phyloP scores from a whole-genome alignment of 345 rosid genomes.

The Sapria himalayana region DNA sequence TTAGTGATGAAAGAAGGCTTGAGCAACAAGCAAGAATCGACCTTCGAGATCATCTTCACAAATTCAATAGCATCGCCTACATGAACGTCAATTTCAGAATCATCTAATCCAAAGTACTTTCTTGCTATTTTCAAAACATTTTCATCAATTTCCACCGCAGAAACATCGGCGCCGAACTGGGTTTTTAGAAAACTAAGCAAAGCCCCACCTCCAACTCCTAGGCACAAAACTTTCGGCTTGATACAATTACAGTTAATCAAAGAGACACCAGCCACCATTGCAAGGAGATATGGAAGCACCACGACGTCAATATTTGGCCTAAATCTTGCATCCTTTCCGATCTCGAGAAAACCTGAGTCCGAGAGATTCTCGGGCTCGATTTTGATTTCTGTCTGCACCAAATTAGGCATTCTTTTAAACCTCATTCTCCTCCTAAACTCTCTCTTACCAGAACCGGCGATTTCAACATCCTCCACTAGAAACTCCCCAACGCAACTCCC shows the following conservation, averaged over 20 bases:
- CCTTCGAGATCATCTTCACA: constrained; percentile 20
- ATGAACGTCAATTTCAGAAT: constrained; percentile 15
- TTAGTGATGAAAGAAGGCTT: constrained; percentile 3
- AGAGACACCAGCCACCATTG: constrained; percentile 56
- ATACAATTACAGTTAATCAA: constrained; percentile 15
- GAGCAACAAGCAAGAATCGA: neutral
- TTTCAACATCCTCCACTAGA: constrained; percentile 60
- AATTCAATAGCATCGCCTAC: constrained; percentile 36
- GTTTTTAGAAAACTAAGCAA: constrained; percentile 37
- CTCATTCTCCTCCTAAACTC: constrained; percentile 73
- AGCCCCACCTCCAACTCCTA: constrained; percentile 83
- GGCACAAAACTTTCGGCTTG: constrained; percentile 44
- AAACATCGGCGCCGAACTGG: constrained; percentile 37
- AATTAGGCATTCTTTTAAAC: constrained; percentile 69
- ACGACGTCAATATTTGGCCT: constrained; percentile 23
- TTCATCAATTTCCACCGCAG: constrained; percentile 52
- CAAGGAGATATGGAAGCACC: constrained; percentile 58
- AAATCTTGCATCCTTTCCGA: constrained; percentile 16
- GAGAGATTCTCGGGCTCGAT: constrained; percentile 13
- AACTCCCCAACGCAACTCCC: constrained; percentile 54
- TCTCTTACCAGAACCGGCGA: constrained; percentile 11
- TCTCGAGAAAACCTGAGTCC: constrained; percentile 8
- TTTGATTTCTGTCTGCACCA: constrained; percentile 42
- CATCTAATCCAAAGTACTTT: constrained; percentile 45
- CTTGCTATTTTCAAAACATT: constrained; percentile 38